These are phyloP conservation scores for Chondrus crispus DNA, from an alignment of 23 red algal species.

Conservation along the genomic window DNA sequence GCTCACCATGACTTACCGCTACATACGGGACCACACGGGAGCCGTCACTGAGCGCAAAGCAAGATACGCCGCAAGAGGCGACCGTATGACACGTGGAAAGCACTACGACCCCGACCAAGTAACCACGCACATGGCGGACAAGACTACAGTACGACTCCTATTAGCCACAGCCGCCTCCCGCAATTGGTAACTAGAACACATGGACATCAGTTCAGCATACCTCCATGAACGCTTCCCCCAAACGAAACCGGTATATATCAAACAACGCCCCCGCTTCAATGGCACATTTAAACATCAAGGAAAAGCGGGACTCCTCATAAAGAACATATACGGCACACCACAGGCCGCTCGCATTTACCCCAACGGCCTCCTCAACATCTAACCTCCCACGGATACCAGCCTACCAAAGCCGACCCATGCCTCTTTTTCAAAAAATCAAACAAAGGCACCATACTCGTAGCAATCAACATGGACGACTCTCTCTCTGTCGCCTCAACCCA, in stretches of 20 bases:
- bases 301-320: neutral
- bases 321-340: conserved; percentile 29
- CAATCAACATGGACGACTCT: neutral
- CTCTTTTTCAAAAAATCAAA: neutral
- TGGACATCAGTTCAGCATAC: conserved; percentile 30
- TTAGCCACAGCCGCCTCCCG: neutral
- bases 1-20: neutral
- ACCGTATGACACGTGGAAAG: neutral
- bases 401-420: neutral
- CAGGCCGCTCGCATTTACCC: neutral
- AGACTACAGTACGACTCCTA: neutral
- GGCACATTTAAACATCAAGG: neutral
- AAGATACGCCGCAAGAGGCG: neutral
- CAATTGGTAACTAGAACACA: neutral
- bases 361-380: neutral
- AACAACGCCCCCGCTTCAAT: neutral
- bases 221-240: conserved; percentile 1
- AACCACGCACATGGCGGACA: neutral
- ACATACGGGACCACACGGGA: neutral
- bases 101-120: conserved; percentile 14
- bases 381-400: neutral
- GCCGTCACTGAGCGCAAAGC: neutral
- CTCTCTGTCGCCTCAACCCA: neutral
- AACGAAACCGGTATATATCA: conserved; percentile 1
- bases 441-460: neutral